phyloP scores from a whole-genome alignment of 2,329 filamentous ascomycete species.

The Incumbomyces delicatus region DNA sequence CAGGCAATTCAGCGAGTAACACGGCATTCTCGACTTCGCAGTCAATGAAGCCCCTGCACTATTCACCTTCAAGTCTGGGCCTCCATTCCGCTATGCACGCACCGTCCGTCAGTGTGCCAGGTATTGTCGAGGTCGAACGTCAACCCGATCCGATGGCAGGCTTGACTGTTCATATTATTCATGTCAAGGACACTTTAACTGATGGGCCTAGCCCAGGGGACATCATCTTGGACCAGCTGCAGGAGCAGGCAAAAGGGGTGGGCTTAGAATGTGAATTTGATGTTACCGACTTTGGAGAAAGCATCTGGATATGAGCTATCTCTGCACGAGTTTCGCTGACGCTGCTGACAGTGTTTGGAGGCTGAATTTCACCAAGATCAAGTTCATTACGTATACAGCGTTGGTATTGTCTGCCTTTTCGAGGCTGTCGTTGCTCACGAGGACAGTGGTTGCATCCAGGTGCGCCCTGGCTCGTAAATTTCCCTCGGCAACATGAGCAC shows the following conservation, averaged over 20 bases:
- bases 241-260: slow-evolving; percentile 53
- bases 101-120: neutral
- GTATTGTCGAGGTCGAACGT: neutral
- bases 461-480: too few relatives aligned
- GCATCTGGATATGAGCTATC: slow-evolving; percentile 1
- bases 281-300: slow-evolving; percentile 56
- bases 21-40: neutral
- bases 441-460: too few relatives aligned
- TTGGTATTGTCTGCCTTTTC: too few relatives aligned
- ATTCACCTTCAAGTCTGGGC: neutral
- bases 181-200: slow-evolving; percentile 76
- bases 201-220: slow-evolving; percentile 59
- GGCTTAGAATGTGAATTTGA: slow-evolving; percentile 72
- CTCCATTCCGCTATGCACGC: neutral
- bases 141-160: slow-evolving; percentile 46
- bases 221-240: slow-evolving; percentile 60
- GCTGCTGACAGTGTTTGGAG: neutral
- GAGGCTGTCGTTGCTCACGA: too few relatives aligned
- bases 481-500: too few relatives aligned
- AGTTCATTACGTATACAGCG: neutral
- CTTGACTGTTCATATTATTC: slow-evolving; percentile 76
- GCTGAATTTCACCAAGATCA: neutral
- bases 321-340: neutral
- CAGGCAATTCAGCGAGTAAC: neutral
- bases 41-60: neutral